Base-by-base conservation (phyloP, 192 early-diverging fungal species). In the Lunasporangiospora selenospora region DNA sequence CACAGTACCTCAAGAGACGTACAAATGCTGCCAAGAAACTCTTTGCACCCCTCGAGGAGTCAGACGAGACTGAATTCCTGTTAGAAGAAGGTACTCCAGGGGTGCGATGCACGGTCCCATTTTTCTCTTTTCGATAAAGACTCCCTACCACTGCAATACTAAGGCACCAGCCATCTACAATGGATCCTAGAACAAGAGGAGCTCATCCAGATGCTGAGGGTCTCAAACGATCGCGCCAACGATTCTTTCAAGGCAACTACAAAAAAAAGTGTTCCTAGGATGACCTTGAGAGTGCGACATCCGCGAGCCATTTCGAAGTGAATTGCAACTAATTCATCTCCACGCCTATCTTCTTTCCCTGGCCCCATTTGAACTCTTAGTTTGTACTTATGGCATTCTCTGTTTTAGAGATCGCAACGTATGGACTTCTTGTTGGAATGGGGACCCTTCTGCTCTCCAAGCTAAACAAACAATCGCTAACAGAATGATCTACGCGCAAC, bases 171-270 rank as follows among this genome's bases (percentile, higher is more conserved):
- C 5, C 7, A 16, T 27, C n/a, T 19, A n/a, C 43, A 1, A 6
- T 19, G 16, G 26, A 11, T 33, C 24, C 33, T 27, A 73, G 69
- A 73, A 16, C 69, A 73, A 53, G 69, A 62, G 15, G 54, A 73
- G 42, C 49, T 63, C 3, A 73, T 73, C 10, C 54, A 62, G 23
- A 58, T 61, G 7, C 36, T 73, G 12, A 36, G 55, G 11, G 32
- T 24, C 4, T 62, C 69, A 12, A 73, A 73, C 30, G 69, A 73
- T 6, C 50, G 33, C n/a, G 60, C 60, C 26, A 63, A 73, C 39
- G 33, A 36, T 23, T 36, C 18, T 30, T 73, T 73, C 61, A 62
- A 63, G 54, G 69, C 34, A 73, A 43, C n/a, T n/a, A n/a, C n/a
- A n/a, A n/a, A n/a, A n/a, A n/a, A n/a, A n/a, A n/a, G 49, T 34